Evolutionary conservation across 2,329 filamentous ascomycete genomes (phyloP), one percentile per base, ranked within the genome.

Genomic region (Aureobasidium sp.): DNA sequence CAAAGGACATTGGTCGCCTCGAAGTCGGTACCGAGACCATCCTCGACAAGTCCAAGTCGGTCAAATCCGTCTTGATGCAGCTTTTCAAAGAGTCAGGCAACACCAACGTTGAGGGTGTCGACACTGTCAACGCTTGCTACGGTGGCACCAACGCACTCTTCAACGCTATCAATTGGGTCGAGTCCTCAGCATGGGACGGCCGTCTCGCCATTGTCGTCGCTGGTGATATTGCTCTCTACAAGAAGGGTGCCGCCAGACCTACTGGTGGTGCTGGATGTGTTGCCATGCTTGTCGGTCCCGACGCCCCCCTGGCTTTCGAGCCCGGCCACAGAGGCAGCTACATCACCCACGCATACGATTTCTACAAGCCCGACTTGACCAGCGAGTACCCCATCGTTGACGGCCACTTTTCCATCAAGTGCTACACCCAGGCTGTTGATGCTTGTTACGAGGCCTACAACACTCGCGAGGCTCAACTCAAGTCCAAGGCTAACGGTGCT

Each of bases 371-470:
- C 61, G 79, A 82, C 66, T 67, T 81, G 63, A 80, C 79, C 64
- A 79, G 77, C 75, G 79, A 82, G 68, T 82, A 81, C 69, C 79
- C 79, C 34, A 71, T 80, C 63, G 79, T 82, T 17, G 79, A 82
- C 66, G 79, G 79, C 50, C 79, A 81, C 39, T 81, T 76, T 74
- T 81, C 79, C 55, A 75, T 81, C 67, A 74, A 77, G 69, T 82
- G 79, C 76, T 82, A 82, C 74, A 79, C 74, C 53, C 78, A 81
- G 71, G 78, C 79, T 13, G 76, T 81, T 3, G 79, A 81, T 65
- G 75, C 74, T 39, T 81, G 79, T 76, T 81, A 81, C 76, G 78
- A 80, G 75, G 78, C 78, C 17, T 81, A 81, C 75, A 81, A 81
- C 67, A 74, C 70, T 55, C 77, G 79, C 41, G 78, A 81, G 71